phyloP scores from a whole-genome alignment of 225 moss, liverwort and hornwort species.

The Marchantia paleacea region DNA sequence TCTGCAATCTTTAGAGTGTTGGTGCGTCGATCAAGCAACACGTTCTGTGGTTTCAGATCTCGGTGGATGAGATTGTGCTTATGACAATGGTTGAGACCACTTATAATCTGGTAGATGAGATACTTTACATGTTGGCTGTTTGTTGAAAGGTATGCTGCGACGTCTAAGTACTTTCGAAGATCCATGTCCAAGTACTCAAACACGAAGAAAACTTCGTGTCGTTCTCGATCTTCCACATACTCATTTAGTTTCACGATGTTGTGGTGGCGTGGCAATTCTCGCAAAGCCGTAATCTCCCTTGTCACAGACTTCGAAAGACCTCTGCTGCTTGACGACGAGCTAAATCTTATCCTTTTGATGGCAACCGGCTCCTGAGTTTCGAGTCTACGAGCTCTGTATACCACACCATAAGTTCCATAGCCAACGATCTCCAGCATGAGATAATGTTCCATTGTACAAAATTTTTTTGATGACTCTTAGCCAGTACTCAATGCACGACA shows the following conservation, averaged over 20 bases:
- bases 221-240: slow-evolving; percentile 79
- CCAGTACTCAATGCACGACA: too few relatives aligned
- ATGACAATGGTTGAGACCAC: slow-evolving; percentile 90
- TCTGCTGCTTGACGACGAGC: slow-evolving; percentile 83
- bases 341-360: slow-evolving; percentile 69
- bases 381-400: slow-evolving; percentile 76
- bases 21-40: slow-evolving; percentile 85
- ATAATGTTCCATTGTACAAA: slow-evolving; percentile 56
- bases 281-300: slow-evolving; percentile 79
- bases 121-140: slow-evolving; percentile 82
- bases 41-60: slow-evolving; percentile 85
- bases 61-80: slow-evolving; percentile 92
- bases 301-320: slow-evolving; percentile 88
- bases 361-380: slow-evolving; percentile 68
- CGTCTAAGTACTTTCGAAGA: slow-evolving; percentile 73
- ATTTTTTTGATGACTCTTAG: too few relatives aligned
- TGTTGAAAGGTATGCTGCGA: slow-evolving; percentile 68
- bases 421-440: slow-evolving; percentile 89
- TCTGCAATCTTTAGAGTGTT: slow-evolving; percentile 87
- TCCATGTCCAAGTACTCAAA: slow-evolving; percentile 92
- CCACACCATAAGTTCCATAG: slow-evolving; percentile 85
- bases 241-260: slow-evolving; percentile 85
- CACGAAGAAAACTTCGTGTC: slow-evolving; percentile 82
- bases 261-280: slow-evolving; percentile 75
- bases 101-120: slow-evolving; percentile 84